Evolutionary conservation across 139 green algal genomes (phyloP), one percentile per base, ranked within the genome.

Genomic region (Chlamydomonas sp.): DNA sequence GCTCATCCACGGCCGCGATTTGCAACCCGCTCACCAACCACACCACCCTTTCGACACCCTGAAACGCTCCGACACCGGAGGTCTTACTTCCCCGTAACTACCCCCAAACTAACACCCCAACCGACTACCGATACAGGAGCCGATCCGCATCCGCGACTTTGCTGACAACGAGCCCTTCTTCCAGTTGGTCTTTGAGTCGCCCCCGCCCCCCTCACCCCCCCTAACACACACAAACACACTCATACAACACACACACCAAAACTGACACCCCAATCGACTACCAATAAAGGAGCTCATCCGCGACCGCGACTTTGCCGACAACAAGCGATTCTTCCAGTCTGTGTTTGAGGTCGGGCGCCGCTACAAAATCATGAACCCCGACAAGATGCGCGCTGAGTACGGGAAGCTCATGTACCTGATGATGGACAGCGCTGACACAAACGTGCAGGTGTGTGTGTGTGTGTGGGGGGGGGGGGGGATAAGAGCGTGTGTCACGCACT

Each of bases 341-440:
- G 76, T 85, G 37, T 97, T 96, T 80, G 90, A 97, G 79, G 80
- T 95, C 3, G 92, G 89, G 22, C 76, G 92, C 29, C 76, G 92
- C 26, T 90, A 93, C 81, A 97, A 96, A 79, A 88, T 97, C 71
- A 91, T 95, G 83, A 96, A 96, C 75, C 91, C 90, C 0, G 91
- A 98, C 59, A 94, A 93, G 38, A 96, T 98, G 93, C 85, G 93
- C 20, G 76, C 75, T 38, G 90, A 92, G 58, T 97, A 96, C 78
- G 90, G 92, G 66, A 94, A 94, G 83, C 81, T 95, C 36, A 77
- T 91, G 67, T 96, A 92, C 78, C 74, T 94, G 76, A 82, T 95
- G 29, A 89, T 90, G 84, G 91, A 97, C 77, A 77, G 58, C 57
- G 31, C 76, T 33, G 72, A 86, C 35, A 31, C 57, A n/a, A 36